These are phyloP conservation scores for Termitomyces sp. DNA, from an alignment of 768 basidiomycete genomes.

Conservation along the genomic window DNA sequence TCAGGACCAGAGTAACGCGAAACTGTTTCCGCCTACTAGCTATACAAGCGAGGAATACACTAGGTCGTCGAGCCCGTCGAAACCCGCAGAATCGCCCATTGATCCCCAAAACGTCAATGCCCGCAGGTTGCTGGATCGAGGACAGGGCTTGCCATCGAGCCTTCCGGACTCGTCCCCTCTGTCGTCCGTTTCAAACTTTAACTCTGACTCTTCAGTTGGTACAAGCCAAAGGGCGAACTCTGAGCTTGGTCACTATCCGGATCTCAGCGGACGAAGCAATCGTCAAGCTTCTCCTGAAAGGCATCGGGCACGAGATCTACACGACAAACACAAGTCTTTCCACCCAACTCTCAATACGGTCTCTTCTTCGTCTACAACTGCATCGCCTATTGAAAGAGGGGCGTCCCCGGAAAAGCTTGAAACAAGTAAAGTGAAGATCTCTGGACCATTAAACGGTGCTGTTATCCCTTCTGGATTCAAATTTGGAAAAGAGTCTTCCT, in stretches of 20 bases:
- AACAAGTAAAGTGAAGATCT: constrained; percentile 76
- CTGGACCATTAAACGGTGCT: constrained; percentile 79
- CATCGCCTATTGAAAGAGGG: constrained; percentile 44
- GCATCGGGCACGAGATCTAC: constrained; percentile 43
- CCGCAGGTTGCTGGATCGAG: constrained; percentile 38
- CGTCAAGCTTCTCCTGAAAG: constrained; percentile 53
- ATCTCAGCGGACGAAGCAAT: constrained; percentile 39
- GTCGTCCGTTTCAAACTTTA: constrained; percentile 52
- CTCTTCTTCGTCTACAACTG: constrained; percentile 39
- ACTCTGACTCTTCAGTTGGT: constrained; percentile 24
- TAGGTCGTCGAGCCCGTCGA: constrained; percentile 52
- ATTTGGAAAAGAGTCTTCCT: constrained; percentile 71
- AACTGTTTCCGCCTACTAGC: constrained; percentile 51
- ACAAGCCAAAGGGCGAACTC: constrained; percentile 65
- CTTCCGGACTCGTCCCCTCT: constrained; percentile 55
- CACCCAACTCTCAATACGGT: constrained; percentile 54
- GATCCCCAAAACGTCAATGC: constrained; percentile 35
- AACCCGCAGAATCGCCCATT: constrained; percentile 45
- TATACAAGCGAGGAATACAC: constrained; percentile 29
- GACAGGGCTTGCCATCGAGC: constrained; percentile 44
- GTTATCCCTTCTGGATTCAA: constrained; percentile 89
- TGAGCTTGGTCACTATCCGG: constrained; percentile 78
- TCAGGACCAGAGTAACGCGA: constrained; percentile 52
- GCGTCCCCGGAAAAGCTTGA: constrained; percentile 55
- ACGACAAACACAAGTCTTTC: constrained; percentile 59